Conservation (phyloP, 1,284 basidiomycete species). For the Sutorius eximius region DNA sequence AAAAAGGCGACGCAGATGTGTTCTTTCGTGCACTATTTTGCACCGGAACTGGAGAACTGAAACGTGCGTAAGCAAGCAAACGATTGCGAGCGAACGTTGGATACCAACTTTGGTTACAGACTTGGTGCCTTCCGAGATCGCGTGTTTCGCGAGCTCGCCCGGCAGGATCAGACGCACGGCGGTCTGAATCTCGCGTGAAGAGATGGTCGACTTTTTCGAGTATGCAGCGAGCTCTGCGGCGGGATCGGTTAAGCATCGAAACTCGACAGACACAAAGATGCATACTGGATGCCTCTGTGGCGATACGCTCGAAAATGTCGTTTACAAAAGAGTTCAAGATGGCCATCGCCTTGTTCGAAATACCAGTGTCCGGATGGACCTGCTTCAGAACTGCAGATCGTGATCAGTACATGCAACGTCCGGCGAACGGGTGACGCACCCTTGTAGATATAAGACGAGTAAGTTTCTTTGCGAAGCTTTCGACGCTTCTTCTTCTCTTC, state of each 20-base stretch:
- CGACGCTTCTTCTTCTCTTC: conserved; percentile 86
- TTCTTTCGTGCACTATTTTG: conserved; percentile 43
- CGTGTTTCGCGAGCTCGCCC: conserved; percentile 64
- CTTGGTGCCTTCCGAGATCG: conserved; percentile 80
- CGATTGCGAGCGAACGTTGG: neutral
- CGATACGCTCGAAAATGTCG: conserved; percentile 78
- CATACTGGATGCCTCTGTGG: conserved; percentile 67
- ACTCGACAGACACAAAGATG: neutral
- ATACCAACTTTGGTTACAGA: conserved; percentile 41
- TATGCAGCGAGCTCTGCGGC: conserved; percentile 66
- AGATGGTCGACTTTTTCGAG: conserved; percentile 79
- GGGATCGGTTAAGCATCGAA: neutral
- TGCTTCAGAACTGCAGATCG: conserved; percentile 55
- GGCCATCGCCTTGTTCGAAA: conserved; percentile 80
- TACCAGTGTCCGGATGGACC: conserved; percentile 81
- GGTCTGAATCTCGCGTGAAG: conserved; percentile 74
- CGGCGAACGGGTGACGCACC: conserved; percentile 41
- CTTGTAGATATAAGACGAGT: conserved; percentile 94
- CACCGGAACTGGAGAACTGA: conserved; percentile 65
- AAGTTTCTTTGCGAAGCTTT: conserved; percentile 87
- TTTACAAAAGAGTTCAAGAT: conserved; percentile 78
- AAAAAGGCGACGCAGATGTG: neutral
- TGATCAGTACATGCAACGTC: neutral
- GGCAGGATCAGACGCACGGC: conserved; percentile 80
- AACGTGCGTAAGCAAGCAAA: conserved; percentile 3